phyloP scores from a whole-genome alignment of 164 flowering plant genomes.

The Chimonanthus salicifolius region DNA sequence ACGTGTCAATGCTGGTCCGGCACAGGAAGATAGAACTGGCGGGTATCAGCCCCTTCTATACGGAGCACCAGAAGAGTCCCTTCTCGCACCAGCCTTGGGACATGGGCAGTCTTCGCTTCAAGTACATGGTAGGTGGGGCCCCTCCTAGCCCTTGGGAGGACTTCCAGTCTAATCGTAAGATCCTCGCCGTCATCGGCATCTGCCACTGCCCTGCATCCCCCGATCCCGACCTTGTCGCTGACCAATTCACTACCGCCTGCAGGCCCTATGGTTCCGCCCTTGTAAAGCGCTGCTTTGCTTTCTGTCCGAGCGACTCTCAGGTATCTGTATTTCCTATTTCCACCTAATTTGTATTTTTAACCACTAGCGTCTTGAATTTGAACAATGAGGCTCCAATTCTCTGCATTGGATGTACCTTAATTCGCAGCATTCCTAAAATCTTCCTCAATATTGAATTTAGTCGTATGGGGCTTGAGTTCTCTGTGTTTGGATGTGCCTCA shows the following conservation, averaged over 20 bases:
- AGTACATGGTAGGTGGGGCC: conserved; percentile 78
- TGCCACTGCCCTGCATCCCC: conserved; percentile 88
- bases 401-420: too few species aligned
- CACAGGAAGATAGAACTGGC: conserved; percentile 67
- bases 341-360: not conserved
- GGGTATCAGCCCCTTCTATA: conserved; percentile 89
- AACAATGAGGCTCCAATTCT: too few species aligned
- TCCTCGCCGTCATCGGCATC: conserved; percentile 78
- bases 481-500: too few species aligned
- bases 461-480: too few species aligned
- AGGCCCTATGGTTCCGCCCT: conserved; percentile 63
- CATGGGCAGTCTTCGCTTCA: conserved; percentile 70
- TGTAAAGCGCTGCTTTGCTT: conserved; percentile 83
- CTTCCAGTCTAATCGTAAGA: conserved; percentile 88
- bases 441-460: too few species aligned
- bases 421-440: too few species aligned
- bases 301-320: conserved; percentile 84
- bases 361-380: not conserved
- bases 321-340: conserved; percentile 18
- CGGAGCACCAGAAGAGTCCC: conserved; percentile 98
- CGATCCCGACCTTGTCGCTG: conserved; percentile 55
- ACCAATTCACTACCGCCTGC: conserved; percentile 45
- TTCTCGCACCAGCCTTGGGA: conserved; percentile 96
- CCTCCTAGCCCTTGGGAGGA: conserved; percentile 95
- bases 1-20: conserved; percentile 61